Base-by-base conservation (phyloP, 441 rosid species). In the Melastoma candidum region DNA sequence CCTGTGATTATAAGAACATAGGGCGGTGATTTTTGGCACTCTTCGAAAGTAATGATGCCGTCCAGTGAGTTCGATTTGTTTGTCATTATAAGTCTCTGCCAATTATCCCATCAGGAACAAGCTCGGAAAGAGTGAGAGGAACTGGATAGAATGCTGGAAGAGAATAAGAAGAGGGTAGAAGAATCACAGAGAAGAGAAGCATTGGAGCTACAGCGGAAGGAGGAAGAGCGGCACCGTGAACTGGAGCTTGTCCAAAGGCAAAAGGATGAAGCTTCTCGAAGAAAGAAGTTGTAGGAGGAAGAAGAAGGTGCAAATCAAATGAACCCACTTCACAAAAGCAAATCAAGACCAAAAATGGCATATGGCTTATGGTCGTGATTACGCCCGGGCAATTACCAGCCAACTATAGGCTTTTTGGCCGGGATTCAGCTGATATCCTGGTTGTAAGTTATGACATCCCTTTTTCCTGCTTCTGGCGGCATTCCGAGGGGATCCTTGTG, bases 111-210 rank as follows among this genome's bases (percentile, higher is more conserved):
- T 12, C 66, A 62, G 66, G 59, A 55, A 54, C 66, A 62, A 62
- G 66, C 66, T 22, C 54, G 54, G 50, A 62, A 50, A 54, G 66
- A 62, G 66, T 47, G 59, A 44, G 66, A 62, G 54, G 66, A 62
- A 44, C 66, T 54, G 13, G 66, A 62, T 26, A 56, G 59, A 46
- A 54, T 62, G 66, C 66, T 62, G 26, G 60, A 54, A 48, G 66
- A 62, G 55, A 62, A 62, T 59, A 48, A 11, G 49, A 54, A 60
- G 66, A 49, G 66, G 48, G 66, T 62, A 8, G 60, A 62, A 46
- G 66, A 62, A 54, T 13, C 66, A 24, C 66, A 62, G 60, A 62
- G 66, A 54, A 62, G 66, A 32, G 66, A 55, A 32, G 66, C 66
- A 3, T 49, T 54, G 54, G 66, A 62, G 60, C 60, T 22, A 41